Evolutionary conservation across 1,284 basidiomycete species (phyloP).

Genomic region (Ustilago lituana): DNA sequence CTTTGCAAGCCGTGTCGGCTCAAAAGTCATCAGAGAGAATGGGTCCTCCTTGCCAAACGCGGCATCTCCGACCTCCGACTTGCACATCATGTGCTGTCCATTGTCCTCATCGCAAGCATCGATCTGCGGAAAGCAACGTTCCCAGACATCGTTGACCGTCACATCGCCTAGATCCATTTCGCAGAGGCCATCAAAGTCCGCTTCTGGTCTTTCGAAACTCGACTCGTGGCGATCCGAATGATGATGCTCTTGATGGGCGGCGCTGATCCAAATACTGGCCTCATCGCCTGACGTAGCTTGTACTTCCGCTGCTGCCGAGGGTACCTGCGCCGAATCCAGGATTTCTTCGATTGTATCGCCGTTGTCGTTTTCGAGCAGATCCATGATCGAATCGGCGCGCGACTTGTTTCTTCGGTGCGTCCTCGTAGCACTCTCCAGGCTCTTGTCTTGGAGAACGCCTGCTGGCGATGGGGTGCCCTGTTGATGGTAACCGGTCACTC

Average conservation of each 20-base stretch:
- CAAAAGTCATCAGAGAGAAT: conserved; percentile 9
- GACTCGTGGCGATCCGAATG: no score
- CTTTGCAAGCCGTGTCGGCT: conserved; percentile 11
- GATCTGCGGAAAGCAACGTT: conserved; percentile 1
- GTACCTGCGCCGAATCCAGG: neutral
- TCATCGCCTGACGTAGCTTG: neutral
- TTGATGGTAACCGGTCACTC: neutral
- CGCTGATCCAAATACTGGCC: no score
- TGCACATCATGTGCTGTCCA: no score
- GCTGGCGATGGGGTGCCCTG: conserved; percentile 6
- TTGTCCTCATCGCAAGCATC: neutral
- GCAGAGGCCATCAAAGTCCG: neutral
- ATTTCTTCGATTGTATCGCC: conserved; percentile 28
- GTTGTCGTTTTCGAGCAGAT: conserved; percentile 9
- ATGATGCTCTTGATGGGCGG: no score
- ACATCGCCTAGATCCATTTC: conserved; percentile 22
- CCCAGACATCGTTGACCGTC: conserved; percentile 23
- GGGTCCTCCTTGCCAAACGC: neutral
- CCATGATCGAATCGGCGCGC: conserved; percentile 32
- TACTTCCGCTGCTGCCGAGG: neutral
- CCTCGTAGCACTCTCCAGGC: no score
- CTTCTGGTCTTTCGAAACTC: neutral
- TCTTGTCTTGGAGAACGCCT: neutral
- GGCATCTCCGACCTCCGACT: neutral
- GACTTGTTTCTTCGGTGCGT: conserved; percentile 19